Evolutionary conservation across 805 yeast species (phyloP).

Genomic region (Ogataea pilisensis): DNA sequence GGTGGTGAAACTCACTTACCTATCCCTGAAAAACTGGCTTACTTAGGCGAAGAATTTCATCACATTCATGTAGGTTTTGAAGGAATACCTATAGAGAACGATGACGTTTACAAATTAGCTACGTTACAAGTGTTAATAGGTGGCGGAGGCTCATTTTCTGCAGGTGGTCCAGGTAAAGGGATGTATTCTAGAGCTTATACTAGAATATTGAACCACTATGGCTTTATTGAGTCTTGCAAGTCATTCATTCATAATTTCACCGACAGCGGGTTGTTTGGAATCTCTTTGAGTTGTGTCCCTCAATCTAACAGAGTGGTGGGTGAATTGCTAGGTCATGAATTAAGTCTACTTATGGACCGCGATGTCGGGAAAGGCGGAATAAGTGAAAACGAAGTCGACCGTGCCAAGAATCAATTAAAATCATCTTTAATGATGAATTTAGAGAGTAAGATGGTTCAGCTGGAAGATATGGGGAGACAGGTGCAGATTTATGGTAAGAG

Average conservation of each 20-base stretch:
- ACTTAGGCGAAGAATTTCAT: constrained; percentile 66
- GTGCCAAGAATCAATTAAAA: constrained; percentile 91
- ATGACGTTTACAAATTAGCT: constrained; percentile 88
- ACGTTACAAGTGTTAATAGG: constrained; percentile 86
- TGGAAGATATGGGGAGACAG: constrained; percentile 95
- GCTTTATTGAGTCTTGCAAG: constrained; percentile 83
- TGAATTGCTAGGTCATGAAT: constrained; percentile 69
- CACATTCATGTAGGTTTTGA: constrained; percentile 87
- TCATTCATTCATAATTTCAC: constrained; percentile 87
- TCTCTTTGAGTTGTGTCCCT: constrained; percentile 79
- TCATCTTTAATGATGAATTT: constrained; percentile 87
- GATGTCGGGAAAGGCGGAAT: constrained; percentile 54
- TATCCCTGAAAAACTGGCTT: constrained; percentile 53
- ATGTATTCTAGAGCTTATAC: constrained; percentile 95
- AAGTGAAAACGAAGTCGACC: constrained; percentile 64
- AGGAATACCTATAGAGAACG: constrained; percentile 76
- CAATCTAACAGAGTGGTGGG: constrained; percentile 82
- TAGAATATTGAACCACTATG: constrained; percentile 84
- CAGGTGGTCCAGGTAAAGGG: constrained; percentile 99
- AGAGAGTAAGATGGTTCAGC: constrained; percentile 87
- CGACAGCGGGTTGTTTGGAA: constrained; percentile 89
- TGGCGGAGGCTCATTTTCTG: constrained; percentile 96
- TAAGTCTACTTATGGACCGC: constrained; percentile 41
- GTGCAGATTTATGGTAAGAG: constrained; percentile 77
- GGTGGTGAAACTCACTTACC: constrained; percentile 58